Evolutionary conservation across 352 stramenopile species (phyloP).

Genomic region (Aphanomyces stellatus): DNA sequence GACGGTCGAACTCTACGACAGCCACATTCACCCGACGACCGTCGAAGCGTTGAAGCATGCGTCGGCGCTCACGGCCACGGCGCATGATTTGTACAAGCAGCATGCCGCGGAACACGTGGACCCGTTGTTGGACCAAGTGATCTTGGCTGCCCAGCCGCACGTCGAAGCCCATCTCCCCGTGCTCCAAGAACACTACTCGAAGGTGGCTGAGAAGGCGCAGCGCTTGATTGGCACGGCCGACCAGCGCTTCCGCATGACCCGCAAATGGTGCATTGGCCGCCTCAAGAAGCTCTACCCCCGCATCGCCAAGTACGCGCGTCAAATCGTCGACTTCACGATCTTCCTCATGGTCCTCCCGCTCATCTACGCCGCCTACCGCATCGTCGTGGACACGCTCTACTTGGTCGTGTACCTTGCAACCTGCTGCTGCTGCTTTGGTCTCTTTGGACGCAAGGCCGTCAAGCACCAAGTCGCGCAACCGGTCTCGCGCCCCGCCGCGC

Average conservation of each 20-base stretch:
- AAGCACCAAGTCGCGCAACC: slow-evolving; percentile 6
- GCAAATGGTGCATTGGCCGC: neutral
- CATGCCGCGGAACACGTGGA: slow-evolving; percentile 13
- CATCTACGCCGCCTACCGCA: neutral
- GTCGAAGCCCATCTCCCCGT: neutral
- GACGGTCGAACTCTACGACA: slow-evolving; percentile 10
- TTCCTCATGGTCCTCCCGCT: slow-evolving; percentile 2
- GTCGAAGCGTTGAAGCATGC: slow-evolving; percentile 7
- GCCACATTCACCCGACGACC: slow-evolving; percentile 3
- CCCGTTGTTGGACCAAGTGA: slow-evolving; percentile 8
- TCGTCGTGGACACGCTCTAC: neutral
- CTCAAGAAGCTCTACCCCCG: slow-evolving; percentile 9
- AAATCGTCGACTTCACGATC: slow-evolving; percentile 15
- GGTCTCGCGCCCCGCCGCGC: neutral
- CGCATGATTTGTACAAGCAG: slow-evolving; percentile 6
- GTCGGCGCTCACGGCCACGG: neutral
- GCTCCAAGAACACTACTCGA: neutral
- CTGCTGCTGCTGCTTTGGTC: slow-evolving; percentile 17
- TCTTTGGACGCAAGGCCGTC: slow-evolving; percentile 14
- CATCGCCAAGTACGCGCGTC: slow-evolving; percentile 11
- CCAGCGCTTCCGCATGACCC: slow-evolving; percentile 7
- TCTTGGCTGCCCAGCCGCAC: neutral
- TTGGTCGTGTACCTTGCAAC: slow-evolving; percentile 4
- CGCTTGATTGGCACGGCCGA: neutral
- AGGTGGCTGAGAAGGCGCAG: neutral